Evolutionary conservation across 225 moss, liverwort and hornwort species (phyloP).

Genomic region (Rhytidiadelphus loreus): DNA sequence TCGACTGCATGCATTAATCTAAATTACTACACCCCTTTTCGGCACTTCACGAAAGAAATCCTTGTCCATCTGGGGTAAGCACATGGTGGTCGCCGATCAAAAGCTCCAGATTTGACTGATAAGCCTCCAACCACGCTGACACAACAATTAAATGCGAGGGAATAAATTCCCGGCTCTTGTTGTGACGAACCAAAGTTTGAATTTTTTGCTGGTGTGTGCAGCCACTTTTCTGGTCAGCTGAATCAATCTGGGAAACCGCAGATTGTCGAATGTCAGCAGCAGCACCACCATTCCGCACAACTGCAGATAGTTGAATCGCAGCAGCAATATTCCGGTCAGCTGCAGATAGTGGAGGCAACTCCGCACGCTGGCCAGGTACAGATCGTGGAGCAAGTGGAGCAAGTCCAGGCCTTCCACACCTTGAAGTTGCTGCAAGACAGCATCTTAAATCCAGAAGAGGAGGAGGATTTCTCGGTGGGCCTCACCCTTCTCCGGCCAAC

Average conservation of each 20-base stretch:
- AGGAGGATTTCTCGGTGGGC: not conserved
- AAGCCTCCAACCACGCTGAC: not conserved
- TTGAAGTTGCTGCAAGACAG: slow-evolving; percentile 6
- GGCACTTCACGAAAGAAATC: not conserved
- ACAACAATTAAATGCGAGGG: not conserved
- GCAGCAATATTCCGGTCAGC: not conserved
- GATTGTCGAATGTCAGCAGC: not conserved
- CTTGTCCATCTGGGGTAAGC: not conserved
- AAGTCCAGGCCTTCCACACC: not conserved
- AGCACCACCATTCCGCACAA: not conserved
- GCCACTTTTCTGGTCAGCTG: slow-evolving; percentile 9
- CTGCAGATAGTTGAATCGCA: not conserved
- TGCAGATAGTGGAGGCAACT: not conserved
- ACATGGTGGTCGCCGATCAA: not conserved
- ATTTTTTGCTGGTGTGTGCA: not conserved
- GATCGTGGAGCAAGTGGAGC: not conserved
- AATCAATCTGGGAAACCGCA: not conserved
- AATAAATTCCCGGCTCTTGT: not conserved
- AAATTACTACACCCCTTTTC: not conserved
- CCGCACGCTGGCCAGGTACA: not conserved
- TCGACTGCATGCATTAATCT: not conserved
- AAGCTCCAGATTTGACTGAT: not conserved
- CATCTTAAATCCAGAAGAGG: slow-evolving; percentile 5
- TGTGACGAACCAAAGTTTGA: not conserved
- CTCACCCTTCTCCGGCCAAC: not conserved